Percentiles rank a stretch among this genome's conserved stretches.
Conservation (phyloP, 805 yeast genomes). For the Wickerhamomyces ciferrii region DNA sequence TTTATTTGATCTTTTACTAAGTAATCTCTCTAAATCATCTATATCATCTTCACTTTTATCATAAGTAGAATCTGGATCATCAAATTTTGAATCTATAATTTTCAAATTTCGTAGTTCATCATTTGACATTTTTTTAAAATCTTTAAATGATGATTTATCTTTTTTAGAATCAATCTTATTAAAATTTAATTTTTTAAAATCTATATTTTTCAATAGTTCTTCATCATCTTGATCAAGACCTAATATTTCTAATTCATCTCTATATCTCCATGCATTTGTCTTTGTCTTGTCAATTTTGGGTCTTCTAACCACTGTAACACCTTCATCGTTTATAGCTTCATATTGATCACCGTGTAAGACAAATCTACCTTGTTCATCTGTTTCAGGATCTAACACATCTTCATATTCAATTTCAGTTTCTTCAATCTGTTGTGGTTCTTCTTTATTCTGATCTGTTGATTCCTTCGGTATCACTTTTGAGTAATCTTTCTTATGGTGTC, state of each 20-base stretch:
- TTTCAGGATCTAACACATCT: conserved; percentile 6
- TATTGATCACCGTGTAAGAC: conserved; percentile 4
- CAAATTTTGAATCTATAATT: conserved; percentile 4
- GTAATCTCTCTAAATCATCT: not conserved
- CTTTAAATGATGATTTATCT: not conserved
- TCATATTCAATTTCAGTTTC: conserved; percentile 8
- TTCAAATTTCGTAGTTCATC: conserved; percentile 11
- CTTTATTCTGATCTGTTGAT: conserved; percentile 7
- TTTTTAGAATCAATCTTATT: conserved; percentile 6
- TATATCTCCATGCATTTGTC: conserved; percentile 19
- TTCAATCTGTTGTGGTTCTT: conserved; percentile 13
- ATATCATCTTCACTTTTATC: not conserved
- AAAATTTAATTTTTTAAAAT: conserved; percentile 12
- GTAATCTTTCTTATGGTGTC: conserved; percentile 33
- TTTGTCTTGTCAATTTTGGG: conserved; percentile 4
- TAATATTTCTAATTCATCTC: conserved; percentile 17
- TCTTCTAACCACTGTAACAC: conserved; percentile 3
- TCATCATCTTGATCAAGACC: conserved; percentile 13
- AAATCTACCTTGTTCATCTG: conserved; percentile 7
- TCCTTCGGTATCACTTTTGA: conserved; percentile 24
- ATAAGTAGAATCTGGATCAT: not conserved
- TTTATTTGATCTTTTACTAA: not conserved
- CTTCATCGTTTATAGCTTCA: not conserved
- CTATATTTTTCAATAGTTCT: conserved; percentile 9
- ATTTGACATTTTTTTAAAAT: conserved; percentile 1